phyloP scores from a whole-genome alignment of 1,284 basidiomycete genomes.

The Taiwanofungus camphoratus region DNA sequence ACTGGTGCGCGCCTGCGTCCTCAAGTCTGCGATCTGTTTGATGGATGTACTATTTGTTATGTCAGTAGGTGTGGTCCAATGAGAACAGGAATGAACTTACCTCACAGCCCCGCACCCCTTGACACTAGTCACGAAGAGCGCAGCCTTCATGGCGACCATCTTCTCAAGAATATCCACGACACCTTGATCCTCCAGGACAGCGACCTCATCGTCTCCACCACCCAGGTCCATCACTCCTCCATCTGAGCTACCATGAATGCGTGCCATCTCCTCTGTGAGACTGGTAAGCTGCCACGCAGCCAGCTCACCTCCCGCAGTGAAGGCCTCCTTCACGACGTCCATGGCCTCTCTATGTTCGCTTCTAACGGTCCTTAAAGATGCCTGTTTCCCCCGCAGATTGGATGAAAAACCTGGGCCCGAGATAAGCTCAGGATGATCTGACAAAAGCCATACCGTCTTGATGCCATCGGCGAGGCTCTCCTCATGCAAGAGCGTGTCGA shows the following conservation, averaged over 20 bases:
- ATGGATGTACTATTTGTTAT: conserved; percentile 35
- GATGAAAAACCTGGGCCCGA: conserved; percentile 3
- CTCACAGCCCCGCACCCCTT: conserved; percentile 34
- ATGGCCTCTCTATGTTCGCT: conserved; percentile 25
- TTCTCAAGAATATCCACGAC: conserved; percentile 45
- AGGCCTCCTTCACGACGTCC: conserved; percentile 35
- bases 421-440: conserved; percentile 36
- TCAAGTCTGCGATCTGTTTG: conserved; percentile 33
- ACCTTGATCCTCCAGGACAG: conserved; percentile 37
- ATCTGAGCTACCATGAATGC: conserved; percentile 5
- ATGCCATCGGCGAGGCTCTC: conserved; percentile 24
- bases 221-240: conserved; percentile 10
- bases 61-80: neutral
- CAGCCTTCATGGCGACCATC: conserved; percentile 37
- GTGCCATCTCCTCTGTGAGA: conserved; percentile 25
- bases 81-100: conserved; percentile 20
- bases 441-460: conserved; percentile 41
- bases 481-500: conserved; percentile 31
- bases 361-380: neutral
- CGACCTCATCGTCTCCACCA: conserved; percentile 25
- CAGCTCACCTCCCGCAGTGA: conserved; percentile 34
- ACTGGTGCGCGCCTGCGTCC: conserved; percentile 7
- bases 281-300: conserved; percentile 36
- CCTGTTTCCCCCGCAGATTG: neutral
- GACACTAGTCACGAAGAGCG: conserved; percentile 39